Evolutionary conservation across 2,329 filamentous ascomycete genomes (phyloP), one percentile per base, ranked within the genome.

Genomic region (Ophiostoma populinum): DNA sequence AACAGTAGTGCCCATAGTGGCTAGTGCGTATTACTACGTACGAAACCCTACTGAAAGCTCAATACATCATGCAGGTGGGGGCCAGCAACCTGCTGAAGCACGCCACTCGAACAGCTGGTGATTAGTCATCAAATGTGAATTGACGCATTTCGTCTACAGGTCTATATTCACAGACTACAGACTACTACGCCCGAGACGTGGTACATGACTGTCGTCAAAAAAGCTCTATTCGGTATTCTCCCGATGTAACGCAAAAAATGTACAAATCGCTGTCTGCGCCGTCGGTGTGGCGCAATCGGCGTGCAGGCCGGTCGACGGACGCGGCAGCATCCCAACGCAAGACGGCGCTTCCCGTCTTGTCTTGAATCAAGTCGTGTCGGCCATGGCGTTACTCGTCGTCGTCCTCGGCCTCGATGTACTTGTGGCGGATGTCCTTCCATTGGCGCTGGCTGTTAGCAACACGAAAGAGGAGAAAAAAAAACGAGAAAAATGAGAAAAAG

Each of bases 381-480:
- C n/a, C 4, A 12, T 20, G 19, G 13, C 61, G 56, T 52, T 77
- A 74, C 44, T 76, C 70, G 45, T 75, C 75, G 45, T 75, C 75
- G 45, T 80, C 75, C 37, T 65, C 70, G 40, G 67, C 66, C 61
- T 80, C 62, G 51, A 92, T 58, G 60, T 93, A 98, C 61, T 70
- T 77, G 58, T 75, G 64, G 64, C 92, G 87, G 66, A 98, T 94
- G 58, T 98, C 90, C 72, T 94, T 94, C 90, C 90, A 95, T 92
- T 94, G 87, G 53, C 87, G 83, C 87, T 95, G 53, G 9, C 24
- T 22, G 30, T 32, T 32, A 32, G 30, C 12, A 32, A 10, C n/a
- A n/a, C n/a, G n/a, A n/a, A n/a, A n/a, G n/a, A n/a, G n/a, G n/a
- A n/a, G n/a, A n/a, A n/a, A n/a, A 2, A n/a, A 28, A 18, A 7